phyloP scores from a whole-genome alignment of 2,329 filamentous ascomycete genomes.

The Colletotrichum eremochloae region DNA sequence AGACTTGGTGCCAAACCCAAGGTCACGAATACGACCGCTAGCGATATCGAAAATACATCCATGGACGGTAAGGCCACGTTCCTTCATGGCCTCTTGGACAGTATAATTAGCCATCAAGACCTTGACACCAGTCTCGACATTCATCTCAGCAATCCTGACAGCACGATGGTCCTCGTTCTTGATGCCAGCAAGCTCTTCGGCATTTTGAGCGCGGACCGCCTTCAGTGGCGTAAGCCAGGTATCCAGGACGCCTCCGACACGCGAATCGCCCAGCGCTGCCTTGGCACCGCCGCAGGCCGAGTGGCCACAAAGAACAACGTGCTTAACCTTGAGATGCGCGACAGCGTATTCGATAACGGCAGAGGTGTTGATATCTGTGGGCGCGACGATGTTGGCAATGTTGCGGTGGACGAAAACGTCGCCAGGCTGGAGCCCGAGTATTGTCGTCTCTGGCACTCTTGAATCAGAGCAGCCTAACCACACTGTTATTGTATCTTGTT shows the following conservation, averaged over 20 bases:
- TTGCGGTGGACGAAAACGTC: constrained; percentile 93
- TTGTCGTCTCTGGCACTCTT: constrained; percentile 85
- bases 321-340: constrained; percentile 76
- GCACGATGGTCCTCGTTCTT: constrained; percentile 66
- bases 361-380: constrained; percentile 80
- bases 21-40: constrained; percentile 62
- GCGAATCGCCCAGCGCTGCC: constrained; percentile 64
- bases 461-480: constrained; percentile 93
- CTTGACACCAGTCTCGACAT: constrained; percentile 77
- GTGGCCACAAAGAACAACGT: constrained; percentile 79
- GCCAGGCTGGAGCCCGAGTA: constrained; percentile 82
- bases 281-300: constrained; percentile 76
- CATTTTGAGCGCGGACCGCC: constrained; percentile 59
- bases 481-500: constrained; percentile 56
- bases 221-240: constrained; percentile 67
- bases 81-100: constrained; percentile 77
- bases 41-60: constrained; percentile 80
- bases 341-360: constrained; percentile 87
- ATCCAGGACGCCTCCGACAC: constrained; percentile 67
- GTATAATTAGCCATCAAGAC: constrained; percentile 77
- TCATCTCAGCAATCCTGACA: constrained; percentile 79
- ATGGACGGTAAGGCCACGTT: constrained; percentile 80
- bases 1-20: constrained; percentile 58
- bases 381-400: constrained; percentile 85
- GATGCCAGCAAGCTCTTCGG: constrained; percentile 68